Evolutionary conservation across 257 asterid genomes (phyloP).

Genomic region (Jasminum sambac): DNA sequence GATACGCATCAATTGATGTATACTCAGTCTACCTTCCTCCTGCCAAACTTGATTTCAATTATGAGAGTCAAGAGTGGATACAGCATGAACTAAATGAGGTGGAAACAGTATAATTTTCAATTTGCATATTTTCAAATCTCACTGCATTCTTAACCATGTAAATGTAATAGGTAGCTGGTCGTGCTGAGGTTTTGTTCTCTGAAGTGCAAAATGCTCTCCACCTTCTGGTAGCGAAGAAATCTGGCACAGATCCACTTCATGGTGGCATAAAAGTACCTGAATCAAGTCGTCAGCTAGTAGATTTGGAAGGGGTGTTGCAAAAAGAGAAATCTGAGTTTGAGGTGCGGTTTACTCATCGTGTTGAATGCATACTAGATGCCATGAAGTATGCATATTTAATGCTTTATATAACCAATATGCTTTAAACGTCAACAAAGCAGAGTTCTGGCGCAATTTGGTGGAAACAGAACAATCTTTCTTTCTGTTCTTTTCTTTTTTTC

Average conservation of each 20-base stretch:
- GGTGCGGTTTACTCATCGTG: constrained; percentile 44
- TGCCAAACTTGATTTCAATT: constrained; percentile 74
- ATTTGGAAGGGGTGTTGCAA: constrained; percentile 71
- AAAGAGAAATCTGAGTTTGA: constrained; percentile 84
- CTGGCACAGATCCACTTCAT: constrained; percentile 30
- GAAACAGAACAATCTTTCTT: background rate
- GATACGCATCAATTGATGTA: constrained; percentile 97
- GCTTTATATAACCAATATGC: background rate
- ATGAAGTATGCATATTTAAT: constrained; percentile 6
- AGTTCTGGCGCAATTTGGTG: too few relatives aligned
- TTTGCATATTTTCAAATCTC: constrained; percentile 23
- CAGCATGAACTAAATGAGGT: constrained; percentile 79
- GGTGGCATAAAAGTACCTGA: constrained; percentile 38
- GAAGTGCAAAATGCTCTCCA: constrained; percentile 71
- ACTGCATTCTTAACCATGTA: constrained; percentile 16
- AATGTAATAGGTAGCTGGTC: constrained; percentile 60
- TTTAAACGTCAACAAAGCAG: constrained; percentile 11
- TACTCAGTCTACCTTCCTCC: constrained; percentile 94
- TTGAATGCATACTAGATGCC: constrained; percentile 2
- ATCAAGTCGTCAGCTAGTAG: constrained; percentile 57
- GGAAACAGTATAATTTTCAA: constrained; percentile 15
- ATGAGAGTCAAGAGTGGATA: constrained; percentile 86
- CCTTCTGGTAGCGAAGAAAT: constrained; percentile 48
- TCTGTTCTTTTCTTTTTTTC: background rate
- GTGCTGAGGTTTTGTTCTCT: constrained; percentile 84